Conservation (phyloP, 2,329 filamentous ascomycete species). For the Botrytis porri region DNA sequence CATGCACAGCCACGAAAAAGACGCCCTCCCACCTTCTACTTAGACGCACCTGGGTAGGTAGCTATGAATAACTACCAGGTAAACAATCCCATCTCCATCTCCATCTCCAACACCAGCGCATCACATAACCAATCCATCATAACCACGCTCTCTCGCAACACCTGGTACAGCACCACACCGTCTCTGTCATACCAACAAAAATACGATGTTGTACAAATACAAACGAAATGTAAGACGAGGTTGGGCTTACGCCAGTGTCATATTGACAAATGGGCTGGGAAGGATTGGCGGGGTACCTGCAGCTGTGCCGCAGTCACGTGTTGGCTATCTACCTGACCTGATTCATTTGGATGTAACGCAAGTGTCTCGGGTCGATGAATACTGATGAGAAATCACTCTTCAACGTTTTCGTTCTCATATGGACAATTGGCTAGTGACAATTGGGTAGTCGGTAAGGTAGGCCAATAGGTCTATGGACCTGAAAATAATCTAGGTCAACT, state of each 20-base stretch:
- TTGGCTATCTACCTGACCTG: neutral
- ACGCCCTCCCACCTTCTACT: neutral
- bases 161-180: neutral
- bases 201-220: neutral
- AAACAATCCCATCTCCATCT: neutral
- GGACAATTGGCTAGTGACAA: neutral
- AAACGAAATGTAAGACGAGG: neutral
- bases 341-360: neutral
- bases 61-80: neutral
- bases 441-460: neutral
- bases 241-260: neutral
- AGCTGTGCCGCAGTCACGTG: slow-evolving; percentile 2
- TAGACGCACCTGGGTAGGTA: neutral
- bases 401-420: neutral
- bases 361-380: neutral
- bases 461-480: neutral
- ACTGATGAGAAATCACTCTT: neutral
- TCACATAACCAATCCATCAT: neutral
- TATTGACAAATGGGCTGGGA: neutral
- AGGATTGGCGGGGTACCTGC: neutral
- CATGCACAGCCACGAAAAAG: neutral
- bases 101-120: neutral
- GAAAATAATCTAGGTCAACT: neutral
- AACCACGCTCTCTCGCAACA: neutral
- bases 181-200: neutral